Evolutionary conservation across 352 stramenopile species (phyloP).

Genomic region (Globisporangium sylvaticum): DNA sequence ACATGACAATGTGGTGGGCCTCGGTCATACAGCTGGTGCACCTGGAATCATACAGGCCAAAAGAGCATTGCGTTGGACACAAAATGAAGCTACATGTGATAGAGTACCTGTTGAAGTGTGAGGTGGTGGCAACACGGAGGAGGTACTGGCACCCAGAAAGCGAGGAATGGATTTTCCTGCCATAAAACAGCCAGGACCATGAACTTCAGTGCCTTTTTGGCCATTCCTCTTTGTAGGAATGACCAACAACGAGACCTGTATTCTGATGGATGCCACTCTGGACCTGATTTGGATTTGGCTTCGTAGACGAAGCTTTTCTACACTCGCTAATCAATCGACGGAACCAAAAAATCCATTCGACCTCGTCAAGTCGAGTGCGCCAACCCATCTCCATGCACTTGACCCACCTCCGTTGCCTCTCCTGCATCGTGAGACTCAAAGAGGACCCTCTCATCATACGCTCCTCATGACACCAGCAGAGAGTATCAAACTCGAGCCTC

Average conservation of each 20-base stretch:
- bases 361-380: background rate
- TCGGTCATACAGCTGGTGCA: no score
- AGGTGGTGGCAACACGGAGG: background rate
- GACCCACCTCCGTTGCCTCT: background rate
- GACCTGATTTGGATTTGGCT: background rate
- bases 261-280: background rate
- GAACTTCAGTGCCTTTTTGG: background rate
- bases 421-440: background rate
- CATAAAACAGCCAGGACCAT: constrained; percentile 1
- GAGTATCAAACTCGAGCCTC: background rate
- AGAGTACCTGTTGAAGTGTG: background rate
- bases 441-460: background rate
- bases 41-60: background rate
- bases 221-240: no score
- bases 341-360: constrained; percentile 5
- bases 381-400: background rate
- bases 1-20: no score
- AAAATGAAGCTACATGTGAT: background rate
- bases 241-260: background rate
- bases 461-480: background rate
- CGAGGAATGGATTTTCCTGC: constrained; percentile 5
- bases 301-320: background rate
- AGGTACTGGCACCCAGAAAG: background rate
- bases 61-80: background rate
- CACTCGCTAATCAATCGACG: background rate